Percentiles rank a stretch among this genome's conserved stretches.
phyloP scores from a whole-genome alignment of 805 yeast species.

The Naumovozyma castellii region DNA sequence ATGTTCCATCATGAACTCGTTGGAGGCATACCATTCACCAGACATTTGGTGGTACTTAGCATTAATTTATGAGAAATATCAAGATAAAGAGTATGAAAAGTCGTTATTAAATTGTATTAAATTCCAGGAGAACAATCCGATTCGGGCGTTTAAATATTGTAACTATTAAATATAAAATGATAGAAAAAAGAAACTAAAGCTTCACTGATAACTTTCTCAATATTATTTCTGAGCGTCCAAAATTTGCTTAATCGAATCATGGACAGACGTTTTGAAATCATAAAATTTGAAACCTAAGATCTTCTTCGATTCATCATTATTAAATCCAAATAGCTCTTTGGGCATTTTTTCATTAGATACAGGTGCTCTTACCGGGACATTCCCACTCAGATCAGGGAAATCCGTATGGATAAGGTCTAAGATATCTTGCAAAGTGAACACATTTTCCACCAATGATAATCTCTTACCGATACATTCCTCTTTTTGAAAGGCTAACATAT shows the following conservation, averaged over 20 bases:
- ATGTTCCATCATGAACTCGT: conserved; percentile 26
- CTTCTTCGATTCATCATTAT: conserved; percentile 16
- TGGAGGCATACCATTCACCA: conserved; percentile 37
- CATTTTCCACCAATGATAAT: conserved; percentile 21
- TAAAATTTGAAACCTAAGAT: conserved; percentile 19
- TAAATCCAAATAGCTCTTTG: conserved; percentile 5
- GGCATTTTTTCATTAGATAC: conserved; percentile 6
- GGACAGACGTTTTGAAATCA: conserved; percentile 12
- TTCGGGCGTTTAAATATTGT: conserved; percentile 32
- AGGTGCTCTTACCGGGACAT: conserved; percentile 37
- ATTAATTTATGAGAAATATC: conserved; percentile 48
- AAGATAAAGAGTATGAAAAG: conserved; percentile 41
- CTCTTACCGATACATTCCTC: conserved; percentile 30
- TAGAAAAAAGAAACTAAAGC: background rate
- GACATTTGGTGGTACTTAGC: conserved; percentile 70
- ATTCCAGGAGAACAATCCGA: conserved; percentile 53
- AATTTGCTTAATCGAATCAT: conserved; percentile 23
- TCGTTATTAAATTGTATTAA: conserved; percentile 57
- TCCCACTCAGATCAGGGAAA: conserved; percentile 37
- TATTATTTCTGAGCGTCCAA: conserved; percentile 11
- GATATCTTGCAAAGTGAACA: conserved; percentile 22
- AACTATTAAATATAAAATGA: conserved; percentile 10
- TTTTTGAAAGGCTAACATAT: conserved; percentile 39
- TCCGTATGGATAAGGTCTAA: conserved; percentile 27
- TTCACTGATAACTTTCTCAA: no score